phyloP scores from a whole-genome alignment of 805 yeast species.

The Candida corydali region DNA sequence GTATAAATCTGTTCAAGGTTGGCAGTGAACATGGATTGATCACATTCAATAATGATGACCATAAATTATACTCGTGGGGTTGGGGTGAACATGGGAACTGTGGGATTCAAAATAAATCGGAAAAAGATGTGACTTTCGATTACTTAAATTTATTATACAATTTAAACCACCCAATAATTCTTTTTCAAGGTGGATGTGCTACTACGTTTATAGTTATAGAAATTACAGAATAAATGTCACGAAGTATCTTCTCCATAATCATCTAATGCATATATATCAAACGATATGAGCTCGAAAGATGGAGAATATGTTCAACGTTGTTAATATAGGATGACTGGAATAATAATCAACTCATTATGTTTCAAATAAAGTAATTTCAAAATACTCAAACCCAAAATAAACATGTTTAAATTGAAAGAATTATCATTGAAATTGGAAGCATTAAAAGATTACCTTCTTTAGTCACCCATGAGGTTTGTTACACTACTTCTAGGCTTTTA shows the following conservation, averaged over 20 bases:
- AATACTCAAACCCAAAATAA: neutral
- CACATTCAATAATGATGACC: slow-evolving; percentile 18
- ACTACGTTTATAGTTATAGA: slow-evolving; percentile 54
- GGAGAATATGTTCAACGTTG: slow-evolving; percentile 78
- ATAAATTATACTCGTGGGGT: slow-evolving; percentile 79
- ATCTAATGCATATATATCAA: slow-evolving; percentile 43
- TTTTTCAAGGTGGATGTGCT: slow-evolving; percentile 62
- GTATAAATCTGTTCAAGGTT: slow-evolving; percentile 28
- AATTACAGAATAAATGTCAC: slow-evolving; percentile 46
- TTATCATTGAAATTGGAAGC: neutral
- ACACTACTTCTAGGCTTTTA: no score
- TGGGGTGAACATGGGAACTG: slow-evolving; percentile 99
- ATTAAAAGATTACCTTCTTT: slow-evolving; percentile 10
- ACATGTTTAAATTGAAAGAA: no score
- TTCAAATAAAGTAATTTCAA: neutral
- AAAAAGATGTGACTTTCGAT: slow-evolving; percentile 30
- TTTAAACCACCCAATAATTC: slow-evolving; percentile 17
- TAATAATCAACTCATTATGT: slow-evolving; percentile 27
- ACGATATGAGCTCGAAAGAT: slow-evolving; percentile 45
- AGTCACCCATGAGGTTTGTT: slow-evolving; percentile 11
- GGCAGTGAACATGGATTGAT: slow-evolving; percentile 90
- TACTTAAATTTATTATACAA: slow-evolving; percentile 31
- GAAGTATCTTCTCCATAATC: slow-evolving; percentile 74
- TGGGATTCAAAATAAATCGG: slow-evolving; percentile 36
- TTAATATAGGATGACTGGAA: slow-evolving; percentile 64